phyloP scores from a whole-genome alignment of 148 eudicot genomes.

The Vaccinium darrowii region DNA sequence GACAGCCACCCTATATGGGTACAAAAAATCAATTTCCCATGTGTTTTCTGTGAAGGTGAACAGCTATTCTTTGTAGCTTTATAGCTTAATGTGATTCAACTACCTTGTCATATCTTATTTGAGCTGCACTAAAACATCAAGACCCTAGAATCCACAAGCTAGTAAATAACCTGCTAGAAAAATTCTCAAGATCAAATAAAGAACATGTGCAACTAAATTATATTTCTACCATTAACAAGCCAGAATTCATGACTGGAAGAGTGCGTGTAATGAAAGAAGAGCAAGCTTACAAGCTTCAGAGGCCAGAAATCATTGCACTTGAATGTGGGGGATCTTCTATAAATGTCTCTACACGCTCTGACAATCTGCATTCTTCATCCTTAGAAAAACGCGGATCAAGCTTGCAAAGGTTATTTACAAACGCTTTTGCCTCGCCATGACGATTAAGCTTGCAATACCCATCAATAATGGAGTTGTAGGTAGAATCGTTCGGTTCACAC shows the following conservation, averaged over 20 bases:
- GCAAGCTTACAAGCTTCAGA: not conserved
- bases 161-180: not conserved
- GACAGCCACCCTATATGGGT: not conserved
- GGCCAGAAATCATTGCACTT: slow-evolving; percentile 6
- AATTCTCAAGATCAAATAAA: slow-evolving; percentile 4
- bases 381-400: slow-evolving; percentile 65
- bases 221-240: slow-evolving; percentile 35
- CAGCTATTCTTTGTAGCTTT: not conserved
- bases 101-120: not conserved
- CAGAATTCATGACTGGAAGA: not conserved
- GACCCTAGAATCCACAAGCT: not conserved
- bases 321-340: not conserved
- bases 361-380: slow-evolving; percentile 61
- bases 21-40: not conserved
- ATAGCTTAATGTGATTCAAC: not conserved
- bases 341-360: slow-evolving; percentile 19
- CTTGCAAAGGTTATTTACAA: slow-evolving; percentile 57
- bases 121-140: slow-evolving; percentile 17
- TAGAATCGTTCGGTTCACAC: slow-evolving; percentile 74
- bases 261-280: not conserved
- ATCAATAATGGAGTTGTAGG: slow-evolving; percentile 84
- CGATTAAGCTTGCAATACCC: slow-evolving; percentile 64
- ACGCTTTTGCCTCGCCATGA: slow-evolving; percentile 58
- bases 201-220: not conserved
- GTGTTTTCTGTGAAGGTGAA: slow-evolving; percentile 10